Evolutionary conservation across 2,329 filamentous ascomycete genomes (phyloP).

Genomic region (Colletotrichum tropicale): DNA sequence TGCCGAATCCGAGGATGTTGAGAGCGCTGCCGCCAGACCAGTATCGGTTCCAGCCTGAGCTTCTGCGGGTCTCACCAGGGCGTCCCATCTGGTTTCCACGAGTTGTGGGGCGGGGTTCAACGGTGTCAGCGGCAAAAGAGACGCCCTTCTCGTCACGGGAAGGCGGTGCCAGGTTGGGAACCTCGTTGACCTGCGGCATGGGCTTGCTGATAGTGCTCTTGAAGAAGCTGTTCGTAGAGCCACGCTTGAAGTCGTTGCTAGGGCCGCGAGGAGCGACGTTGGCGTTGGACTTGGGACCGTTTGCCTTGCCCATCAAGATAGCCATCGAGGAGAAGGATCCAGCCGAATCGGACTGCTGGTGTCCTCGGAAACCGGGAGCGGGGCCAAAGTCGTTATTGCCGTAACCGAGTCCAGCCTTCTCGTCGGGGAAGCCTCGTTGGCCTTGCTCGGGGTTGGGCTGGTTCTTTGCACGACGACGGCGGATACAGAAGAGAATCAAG

Average conservation of each 20-base stretch:
- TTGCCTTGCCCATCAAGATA: slow-evolving; percentile 63
- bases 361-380: slow-evolving; percentile 48
- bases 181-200: slow-evolving; percentile 49
- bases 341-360: slow-evolving; percentile 57
- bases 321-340: slow-evolving; percentile 68
- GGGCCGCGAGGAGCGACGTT: slow-evolving; percentile 23
- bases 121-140: slow-evolving; percentile 36
- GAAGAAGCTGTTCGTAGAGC: slow-evolving; percentile 59
- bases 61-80: slow-evolving; percentile 57
- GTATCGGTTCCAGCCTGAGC: slow-evolving; percentile 79
- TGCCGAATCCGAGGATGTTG: slow-evolving; percentile 67
- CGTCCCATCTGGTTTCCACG: slow-evolving; percentile 29
- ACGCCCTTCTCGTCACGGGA: slow-evolving; percentile 42
- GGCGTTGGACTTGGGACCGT: slow-evolving; percentile 38
- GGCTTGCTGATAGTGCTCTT: slow-evolving; percentile 68
- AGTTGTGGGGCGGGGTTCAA: slow-evolving; percentile 40
- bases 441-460: slow-evolving; percentile 54
- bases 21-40: slow-evolving; percentile 76
- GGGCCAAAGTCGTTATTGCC: slow-evolving; percentile 34
- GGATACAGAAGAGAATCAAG: slow-evolving; percentile 70
- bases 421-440: slow-evolving; percentile 50
- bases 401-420: slow-evolving; percentile 61
- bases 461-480: slow-evolving; percentile 61
- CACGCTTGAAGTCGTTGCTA: slow-evolving; percentile 61
- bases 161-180: slow-evolving; percentile 28